phyloP scores from a whole-genome alignment of 116 monocot genomes.

The Trichopus zeylanicus region DNA sequence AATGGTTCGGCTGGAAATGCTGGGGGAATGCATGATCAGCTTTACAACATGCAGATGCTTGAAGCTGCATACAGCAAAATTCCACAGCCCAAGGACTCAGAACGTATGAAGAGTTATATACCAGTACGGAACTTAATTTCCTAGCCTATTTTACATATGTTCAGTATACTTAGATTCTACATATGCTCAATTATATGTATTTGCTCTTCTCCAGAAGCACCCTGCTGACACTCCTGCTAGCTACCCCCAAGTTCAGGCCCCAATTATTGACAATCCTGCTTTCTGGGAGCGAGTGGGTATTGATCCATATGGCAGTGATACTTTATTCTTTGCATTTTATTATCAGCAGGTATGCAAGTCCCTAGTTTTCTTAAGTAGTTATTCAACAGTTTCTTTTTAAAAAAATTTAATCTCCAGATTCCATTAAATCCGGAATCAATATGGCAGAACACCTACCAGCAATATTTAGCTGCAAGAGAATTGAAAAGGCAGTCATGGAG shows the following conservation, averaged over 20 bases:
- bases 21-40: conserved; percentile 55
- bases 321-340: conserved; percentile 95
- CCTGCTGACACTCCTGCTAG: conserved; percentile 83
- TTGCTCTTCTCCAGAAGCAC: conserved; percentile 42
- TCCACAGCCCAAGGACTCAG: conserved; percentile 88
- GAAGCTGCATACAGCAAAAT: conserved; percentile 79
- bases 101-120: conserved; percentile 68
- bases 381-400: neutral
- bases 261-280: conserved; percentile 76
- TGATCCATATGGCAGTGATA: conserved; percentile 66
- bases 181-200: too few relatives aligned
- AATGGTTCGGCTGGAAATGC: conserved; percentile 40
- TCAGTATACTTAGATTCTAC: too few relatives aligned
- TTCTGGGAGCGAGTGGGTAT: conserved; percentile 82
- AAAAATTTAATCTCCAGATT: neutral
- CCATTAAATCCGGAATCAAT: neutral
- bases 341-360: conserved; percentile 85
- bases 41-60: conserved; percentile 87
- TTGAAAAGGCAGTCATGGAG: conserved; percentile 94
- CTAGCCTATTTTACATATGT: neutral
- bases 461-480: conserved; percentile 91
- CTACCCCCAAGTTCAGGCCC: conserved; percentile 78
- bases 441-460: conserved; percentile 91
- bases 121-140: conserved; percentile 41
- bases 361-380: neutral